These are phyloP conservation scores for Tubosaeta brunneosetosa DNA, from an alignment of 768 basidiomycete genomes.

Conservation along the genomic window DNA sequence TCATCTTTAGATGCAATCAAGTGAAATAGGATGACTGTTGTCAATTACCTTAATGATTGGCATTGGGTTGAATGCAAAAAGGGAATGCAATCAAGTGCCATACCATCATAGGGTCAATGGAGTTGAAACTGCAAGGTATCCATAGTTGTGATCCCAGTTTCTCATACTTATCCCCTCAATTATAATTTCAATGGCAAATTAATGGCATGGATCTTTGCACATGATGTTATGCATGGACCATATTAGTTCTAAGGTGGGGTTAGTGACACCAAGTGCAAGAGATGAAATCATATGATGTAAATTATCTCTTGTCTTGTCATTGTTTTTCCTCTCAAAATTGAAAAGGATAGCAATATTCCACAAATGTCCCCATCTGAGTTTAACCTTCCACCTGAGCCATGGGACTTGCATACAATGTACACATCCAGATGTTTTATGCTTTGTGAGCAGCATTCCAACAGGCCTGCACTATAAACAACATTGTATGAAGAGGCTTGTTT, in stretches of 20 bases:
- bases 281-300: neutral
- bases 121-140: neutral
- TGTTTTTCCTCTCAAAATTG: neutral
- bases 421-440: neutral
- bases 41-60: conserved; percentile 3
- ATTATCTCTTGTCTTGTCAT: neutral
- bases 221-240: neutral
- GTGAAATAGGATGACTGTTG: conserved; percentile 3
- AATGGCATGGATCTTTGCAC: neutral
- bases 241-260: neutral
- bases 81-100: neutral
- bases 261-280: neutral
- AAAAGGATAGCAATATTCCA: neutral
- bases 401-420: neutral
- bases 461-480: neutral
- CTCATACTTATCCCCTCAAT: neutral
- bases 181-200: neutral
- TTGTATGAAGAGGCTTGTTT: neutral
- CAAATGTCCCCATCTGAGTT: neutral
- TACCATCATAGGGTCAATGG: conserved; percentile 1
- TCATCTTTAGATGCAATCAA: neutral
- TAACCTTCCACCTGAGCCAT: neutral
- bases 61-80: neutral
- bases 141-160: neutral
- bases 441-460: neutral